phyloP scores from a whole-genome alignment of 75 land plant genomes.

The Chamaecyparis obtusa region DNA sequence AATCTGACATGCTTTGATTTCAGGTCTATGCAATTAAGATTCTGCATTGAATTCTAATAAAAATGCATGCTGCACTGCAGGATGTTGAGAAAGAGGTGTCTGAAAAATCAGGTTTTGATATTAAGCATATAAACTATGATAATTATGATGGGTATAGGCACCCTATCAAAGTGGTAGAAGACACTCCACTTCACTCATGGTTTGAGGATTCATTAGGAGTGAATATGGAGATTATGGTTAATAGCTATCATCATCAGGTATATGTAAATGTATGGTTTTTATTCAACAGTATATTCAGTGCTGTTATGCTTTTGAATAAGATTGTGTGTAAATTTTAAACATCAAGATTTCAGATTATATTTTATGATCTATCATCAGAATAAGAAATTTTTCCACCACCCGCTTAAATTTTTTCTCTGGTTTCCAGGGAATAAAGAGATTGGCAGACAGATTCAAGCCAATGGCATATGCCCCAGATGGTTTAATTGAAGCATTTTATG shows the following conservation, averaged over 20 bases:
- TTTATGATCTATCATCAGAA: too few relatives aligned
- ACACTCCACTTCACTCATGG: conserved; percentile 81
- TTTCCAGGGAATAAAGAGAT: conserved; percentile 80
- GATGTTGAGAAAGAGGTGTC: conserved; percentile 82
- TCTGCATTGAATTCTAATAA: not conserved
- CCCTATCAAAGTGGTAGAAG: conserved; percentile 55
- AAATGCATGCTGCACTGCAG: conserved; percentile 2
- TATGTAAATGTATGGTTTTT: not conserved
- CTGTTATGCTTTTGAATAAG: too few relatives aligned
- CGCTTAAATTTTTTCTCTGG: not conserved
- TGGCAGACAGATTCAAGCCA: conserved; percentile 83
- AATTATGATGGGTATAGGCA: conserved; percentile 94
- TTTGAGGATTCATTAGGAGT: conserved; percentile 55
- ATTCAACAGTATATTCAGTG: too few relatives aligned
- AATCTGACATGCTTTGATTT: not conserved
- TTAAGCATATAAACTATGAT: conserved; percentile 75
- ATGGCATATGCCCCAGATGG: conserved; percentile 93
- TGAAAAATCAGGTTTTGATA: conserved; percentile 21
- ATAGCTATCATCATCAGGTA: conserved; percentile 90
- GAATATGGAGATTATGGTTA: conserved; percentile 64
- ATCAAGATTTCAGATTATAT: too few relatives aligned
- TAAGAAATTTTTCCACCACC: too few relatives aligned
- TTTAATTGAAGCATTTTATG: conserved; percentile 87
- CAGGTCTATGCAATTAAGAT: not conserved
- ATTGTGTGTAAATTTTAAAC: too few relatives aligned